phyloP scores from a whole-genome alignment of 1,284 basidiomycete genomes.

The Wolfiporia cocos region DNA sequence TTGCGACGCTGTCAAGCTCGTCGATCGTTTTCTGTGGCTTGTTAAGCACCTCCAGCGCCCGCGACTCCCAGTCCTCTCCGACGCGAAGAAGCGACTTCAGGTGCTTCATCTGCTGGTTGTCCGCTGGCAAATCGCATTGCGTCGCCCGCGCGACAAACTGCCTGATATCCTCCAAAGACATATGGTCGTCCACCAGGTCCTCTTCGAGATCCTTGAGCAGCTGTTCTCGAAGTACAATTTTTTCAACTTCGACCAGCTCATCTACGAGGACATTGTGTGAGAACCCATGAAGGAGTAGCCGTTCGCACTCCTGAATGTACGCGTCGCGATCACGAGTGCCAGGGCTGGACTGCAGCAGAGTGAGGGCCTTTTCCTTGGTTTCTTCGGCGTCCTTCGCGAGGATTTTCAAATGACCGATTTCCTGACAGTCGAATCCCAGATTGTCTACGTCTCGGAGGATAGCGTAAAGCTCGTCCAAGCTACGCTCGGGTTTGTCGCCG shows the following conservation, averaged over 20 bases:
- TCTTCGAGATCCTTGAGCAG: conserved; percentile 65
- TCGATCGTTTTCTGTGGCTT: conserved; percentile 65
- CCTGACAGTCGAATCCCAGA: conserved; percentile 77
- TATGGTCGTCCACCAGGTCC: conserved; percentile 51
- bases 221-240: conserved; percentile 69
- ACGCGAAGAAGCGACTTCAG: conserved; percentile 52
- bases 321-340: conserved; percentile 42
- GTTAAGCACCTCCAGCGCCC: conserved; percentile 53
- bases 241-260: conserved; percentile 69
- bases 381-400: conserved; percentile 65
- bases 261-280: conserved; percentile 76
- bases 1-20: conserved; percentile 62
- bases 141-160: conserved; percentile 60
- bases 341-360: conserved; percentile 35
- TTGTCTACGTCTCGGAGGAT: conserved; percentile 66
- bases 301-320: conserved; percentile 65
- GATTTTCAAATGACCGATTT: conserved; percentile 53
- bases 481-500: conserved; percentile 61
- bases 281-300: conserved; percentile 59
- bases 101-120: conserved; percentile 53
- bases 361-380: conserved; percentile 47
- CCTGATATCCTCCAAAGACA: conserved; percentile 67
- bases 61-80: conserved; percentile 68
- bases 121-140: conserved; percentile 56
- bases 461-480: conserved; percentile 59